phyloP scores from a whole-genome alignment of 495 filamentous ascomycete species.

The Chaetomium cochliodes region DNA sequence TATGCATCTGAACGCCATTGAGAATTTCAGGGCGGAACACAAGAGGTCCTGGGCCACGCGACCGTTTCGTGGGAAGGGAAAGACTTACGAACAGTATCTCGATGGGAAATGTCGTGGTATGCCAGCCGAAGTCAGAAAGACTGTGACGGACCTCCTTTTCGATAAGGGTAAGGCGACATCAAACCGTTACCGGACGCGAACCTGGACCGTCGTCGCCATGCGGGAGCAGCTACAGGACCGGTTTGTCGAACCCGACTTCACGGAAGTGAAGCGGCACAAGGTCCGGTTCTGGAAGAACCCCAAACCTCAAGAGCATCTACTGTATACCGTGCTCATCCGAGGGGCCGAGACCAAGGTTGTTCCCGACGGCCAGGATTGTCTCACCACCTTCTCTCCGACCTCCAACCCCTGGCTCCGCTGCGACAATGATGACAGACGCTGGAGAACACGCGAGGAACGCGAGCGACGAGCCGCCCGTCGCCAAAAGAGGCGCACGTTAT shows the following conservation, averaged over 20 bases:
- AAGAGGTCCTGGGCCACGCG: conserved; percentile 24
- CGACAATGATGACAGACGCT: conserved; percentile 20
- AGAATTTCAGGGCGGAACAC: conserved; percentile 23
- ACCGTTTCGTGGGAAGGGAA: conserved; percentile 20
- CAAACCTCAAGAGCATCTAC: not conserved
- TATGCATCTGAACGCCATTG: conserved; percentile 26
- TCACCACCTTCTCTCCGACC: conserved; percentile 5
- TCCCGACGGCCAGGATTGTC: not conserved
- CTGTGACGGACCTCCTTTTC: conserved; percentile 20
- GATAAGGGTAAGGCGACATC: conserved; percentile 21
- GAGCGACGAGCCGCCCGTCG: conserved; percentile 2
- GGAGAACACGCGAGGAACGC: conserved; percentile 14
- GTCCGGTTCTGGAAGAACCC: conserved; percentile 31
- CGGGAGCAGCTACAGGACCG: conserved; percentile 20
- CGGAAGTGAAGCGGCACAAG: conserved; percentile 28
- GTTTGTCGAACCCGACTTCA: conserved; percentile 20
- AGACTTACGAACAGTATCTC: conserved; percentile 33
- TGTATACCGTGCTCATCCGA: conserved; percentile 30
- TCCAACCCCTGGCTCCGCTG: conserved; percentile 27
- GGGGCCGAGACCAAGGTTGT: conserved; percentile 25
- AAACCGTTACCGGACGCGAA: conserved; percentile 23
- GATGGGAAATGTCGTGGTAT: conserved; percentile 26
- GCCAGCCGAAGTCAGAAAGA: conserved; percentile 17
- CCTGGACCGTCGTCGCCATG: conserved; percentile 31
- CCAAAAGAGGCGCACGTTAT: conserved; percentile 2